Evolutionary conservation across 2,329 filamentous ascomycete genomes (phyloP), one percentile per base, ranked within the genome.

Genomic region (Venturia carpophila): DNA sequence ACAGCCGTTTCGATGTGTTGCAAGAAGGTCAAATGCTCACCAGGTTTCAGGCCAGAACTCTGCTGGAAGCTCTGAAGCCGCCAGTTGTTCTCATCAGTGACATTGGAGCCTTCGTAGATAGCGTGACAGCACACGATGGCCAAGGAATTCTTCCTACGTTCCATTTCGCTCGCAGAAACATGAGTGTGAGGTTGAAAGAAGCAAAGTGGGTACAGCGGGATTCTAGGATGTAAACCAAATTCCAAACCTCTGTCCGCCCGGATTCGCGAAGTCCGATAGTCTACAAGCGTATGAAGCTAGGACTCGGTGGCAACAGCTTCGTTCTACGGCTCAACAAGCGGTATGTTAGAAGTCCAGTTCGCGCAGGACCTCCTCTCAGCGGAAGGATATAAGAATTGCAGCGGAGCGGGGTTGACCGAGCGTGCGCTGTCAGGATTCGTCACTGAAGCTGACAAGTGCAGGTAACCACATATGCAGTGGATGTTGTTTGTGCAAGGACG

Each of bases 71-170:
- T 79, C 63, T 90, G 87, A 19, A 96, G 87, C 39, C 91, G 79
- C 84, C 84, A 85, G n/a, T 66, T 61, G 49, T 79, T 77, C n/a
- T 72, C 65, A 49, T 72, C 69, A 49, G 74, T 73, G 47, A 70
- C 71, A 42, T 71, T 67, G 3, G 62, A 61, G 37, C 86, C 86
- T 17, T 80, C 76, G 81, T 89, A 95, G 66, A 93, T 90, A 37
- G 86, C 89, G 76, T 96, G 91, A 73, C 91, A 92, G 78, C 91
- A 94, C 62, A 95, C 88, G 60, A 95, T 78, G 63, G 95, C 84
- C 13, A 95, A 81, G 17, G 13, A 30, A n/a, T 11, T 58, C 52
- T 58, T 58, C 30, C 19, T 58, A 15, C 7, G n/a, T 37, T 58
- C 52, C 52, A 34, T 37, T n/a, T n/a, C 30, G 30, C 52, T 37